Evolutionary conservation across 371 early-diverging fungal species (phyloP).

Genomic region (Saksenaea vasiformis): DNA sequence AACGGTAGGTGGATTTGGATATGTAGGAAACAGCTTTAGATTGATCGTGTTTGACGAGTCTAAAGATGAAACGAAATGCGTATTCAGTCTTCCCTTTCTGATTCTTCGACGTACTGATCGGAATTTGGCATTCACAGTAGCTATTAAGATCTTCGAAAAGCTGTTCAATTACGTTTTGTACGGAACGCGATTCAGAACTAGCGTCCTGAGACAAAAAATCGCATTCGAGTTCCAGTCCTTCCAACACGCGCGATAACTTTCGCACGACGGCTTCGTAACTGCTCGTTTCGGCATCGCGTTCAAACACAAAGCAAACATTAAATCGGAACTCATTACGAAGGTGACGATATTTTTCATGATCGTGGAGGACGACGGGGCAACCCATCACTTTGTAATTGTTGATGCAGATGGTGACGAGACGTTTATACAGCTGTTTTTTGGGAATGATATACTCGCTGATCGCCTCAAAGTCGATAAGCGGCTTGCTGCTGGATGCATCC

Average conservation of each 20-base stretch:
- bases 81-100: not conserved
- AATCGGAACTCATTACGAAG: conserved; percentile 82
- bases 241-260: conserved; percentile 78
- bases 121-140: conserved; percentile 86
- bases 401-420: conserved; percentile 76
- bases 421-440: conserved; percentile 76
- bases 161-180: conserved; percentile 85
- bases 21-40: conserved; percentile 83
- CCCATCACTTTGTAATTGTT: conserved; percentile 77
- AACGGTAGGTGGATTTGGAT: conserved; percentile 74
- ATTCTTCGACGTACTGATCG: conserved; percentile 63
- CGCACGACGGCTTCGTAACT: conserved; percentile 81
- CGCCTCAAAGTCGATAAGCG: conserved; percentile 80
- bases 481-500: conserved; percentile 25
- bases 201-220: conserved; percentile 65
- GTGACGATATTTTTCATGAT: conserved; percentile 66
- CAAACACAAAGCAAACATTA: conserved; percentile 92
- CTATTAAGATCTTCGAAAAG: conserved; percentile 83
- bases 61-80: conserved; percentile 11
- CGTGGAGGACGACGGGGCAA: conserved; percentile 73
- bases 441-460: conserved; percentile 90
- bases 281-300: conserved; percentile 68
- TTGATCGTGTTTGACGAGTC: conserved; percentile 73
- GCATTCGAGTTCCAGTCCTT: conserved; percentile 79
- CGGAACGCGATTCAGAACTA: conserved; percentile 30